Evolutionary conservation across 768 basidiomycete species (phyloP).

Genomic region (Cystofilobasidium bisporidii): DNA sequence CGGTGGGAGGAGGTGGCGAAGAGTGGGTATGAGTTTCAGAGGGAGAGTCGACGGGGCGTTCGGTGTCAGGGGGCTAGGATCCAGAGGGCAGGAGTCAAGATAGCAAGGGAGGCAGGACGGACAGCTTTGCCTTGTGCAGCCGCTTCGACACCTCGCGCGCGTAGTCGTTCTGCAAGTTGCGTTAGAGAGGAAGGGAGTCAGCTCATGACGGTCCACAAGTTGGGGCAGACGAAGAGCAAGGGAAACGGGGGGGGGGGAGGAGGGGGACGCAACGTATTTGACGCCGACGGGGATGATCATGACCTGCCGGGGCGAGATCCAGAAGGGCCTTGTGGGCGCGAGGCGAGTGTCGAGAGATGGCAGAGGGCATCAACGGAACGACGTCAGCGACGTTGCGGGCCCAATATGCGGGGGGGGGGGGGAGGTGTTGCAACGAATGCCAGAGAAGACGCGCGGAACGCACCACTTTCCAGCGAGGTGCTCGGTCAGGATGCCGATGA

Average conservation of each 20-base stretch:
- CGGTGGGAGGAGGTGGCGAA: not conserved
- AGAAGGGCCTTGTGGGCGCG: slow-evolving; percentile 68
- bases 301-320: slow-evolving; percentile 93
- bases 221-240: slow-evolving; percentile 31
- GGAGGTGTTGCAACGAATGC: not conserved
- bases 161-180: slow-evolving; percentile 75
- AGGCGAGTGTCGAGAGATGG: not conserved
- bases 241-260: not conserved
- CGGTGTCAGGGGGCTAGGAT: too few species aligned
- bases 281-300: slow-evolving; percentile 86
- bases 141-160: slow-evolving; percentile 67
- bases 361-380: not conserved
- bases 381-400: not conserved
- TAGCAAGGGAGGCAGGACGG: not conserved
- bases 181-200: not conserved
- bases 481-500: slow-evolving; percentile 94
- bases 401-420: not conserved
- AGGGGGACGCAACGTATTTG: slow-evolving; percentile 52
- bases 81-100: not conserved
- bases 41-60: too few species aligned
- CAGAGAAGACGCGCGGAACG: slow-evolving; percentile 33
- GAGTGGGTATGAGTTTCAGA: not conserved
- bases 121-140: slow-evolving; percentile 57
- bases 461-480: slow-evolving; percentile 97
- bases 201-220: too few species aligned